Conservation (phyloP, 2,329 filamentous ascomycete genomes). For the Fusarium succisae region DNA sequence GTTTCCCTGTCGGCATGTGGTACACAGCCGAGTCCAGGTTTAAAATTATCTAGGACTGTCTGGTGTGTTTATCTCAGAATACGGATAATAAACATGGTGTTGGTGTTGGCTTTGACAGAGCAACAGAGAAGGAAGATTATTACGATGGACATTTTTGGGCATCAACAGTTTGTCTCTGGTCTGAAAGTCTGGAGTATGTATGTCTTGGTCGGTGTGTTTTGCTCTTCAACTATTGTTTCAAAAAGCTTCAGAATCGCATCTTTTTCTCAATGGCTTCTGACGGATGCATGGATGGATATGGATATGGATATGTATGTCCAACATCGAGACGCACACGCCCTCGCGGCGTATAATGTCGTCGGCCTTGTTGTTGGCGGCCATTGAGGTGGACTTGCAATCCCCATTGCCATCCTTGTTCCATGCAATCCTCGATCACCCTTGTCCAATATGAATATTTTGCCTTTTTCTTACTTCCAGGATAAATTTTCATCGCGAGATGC, state of each 20-base stretch:
- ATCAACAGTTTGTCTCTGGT: constrained; percentile 18
- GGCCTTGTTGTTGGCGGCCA: constrained; percentile 33
- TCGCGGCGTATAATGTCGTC: constrained; percentile 32
- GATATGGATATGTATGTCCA: constrained; percentile 18
- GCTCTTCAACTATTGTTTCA: constrained; percentile 14
- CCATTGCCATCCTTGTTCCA: constrained; percentile 39
- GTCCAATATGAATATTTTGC: constrained; percentile 28
- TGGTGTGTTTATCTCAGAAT: constrained; percentile 29
- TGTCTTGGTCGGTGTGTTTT: constrained; percentile 1
- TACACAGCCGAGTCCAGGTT: constrained; percentile 35
- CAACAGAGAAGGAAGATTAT: constrained; percentile 2
- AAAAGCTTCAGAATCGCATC: neutral
- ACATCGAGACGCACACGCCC: constrained; percentile 30
- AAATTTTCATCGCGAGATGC: constrained; percentile 18
- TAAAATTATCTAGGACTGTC: constrained; percentile 36
- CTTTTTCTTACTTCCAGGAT: constrained; percentile 5
- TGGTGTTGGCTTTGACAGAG: constrained; percentile 3
- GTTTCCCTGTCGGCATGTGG: constrained; percentile 37
- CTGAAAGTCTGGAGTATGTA: neutral
- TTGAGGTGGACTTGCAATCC: constrained; percentile 30
- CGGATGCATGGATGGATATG: constrained; percentile 2
- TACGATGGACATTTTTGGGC: constrained; percentile 17
- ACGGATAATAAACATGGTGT: constrained; percentile 14
- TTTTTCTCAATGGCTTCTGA: neutral
- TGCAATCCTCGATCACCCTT: constrained; percentile 32